Evolutionary conservation across 768 basidiomycete species (phyloP), one percentile per base, ranked within the genome.

Genomic region (Trametes meyenii): DNA sequence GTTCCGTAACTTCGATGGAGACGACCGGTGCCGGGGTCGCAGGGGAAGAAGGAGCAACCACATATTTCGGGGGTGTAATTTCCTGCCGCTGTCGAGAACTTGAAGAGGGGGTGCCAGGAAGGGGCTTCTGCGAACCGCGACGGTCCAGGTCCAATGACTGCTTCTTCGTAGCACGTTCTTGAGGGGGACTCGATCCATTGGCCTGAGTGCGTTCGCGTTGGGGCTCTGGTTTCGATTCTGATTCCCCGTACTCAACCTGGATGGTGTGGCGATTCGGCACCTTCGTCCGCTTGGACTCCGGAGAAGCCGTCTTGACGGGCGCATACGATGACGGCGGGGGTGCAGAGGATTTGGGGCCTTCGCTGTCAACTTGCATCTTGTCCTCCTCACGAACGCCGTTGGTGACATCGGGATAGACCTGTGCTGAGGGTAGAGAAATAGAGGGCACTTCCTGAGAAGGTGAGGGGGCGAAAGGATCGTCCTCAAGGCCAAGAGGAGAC

Each of bases 181-280:
- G 45, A 29, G n/a, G 42, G 39, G 60, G 14, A 12, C 43, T 36
- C 12, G 58, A 38, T 1, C 63, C 61, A 21, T 63, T 67, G 33
- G 50, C 42, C 1, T 46, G 57, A 1, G 63, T 12, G 3, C 64
- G 54, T 29, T 69, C 57, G 36, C 55, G 58, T 21, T 64, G 45
- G 4, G 64, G 58, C 35, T 66, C 58, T 13, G 48, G 61, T 44
- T 67, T 69, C 2, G 69, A 66, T n/a, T 72, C 72, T 5, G 82
- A 82, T 57, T 88, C 87, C 59, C 89, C 90, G 68, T 98, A 98
- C 75, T 99, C 97, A 61, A 98, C 90, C 73, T 98, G 97, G 49
- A 98, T 92, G 11, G 97, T 98, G 74, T 98, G 95, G 50, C 94
- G 80, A 74, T 90, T 88, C 55, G 80, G 80, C 2, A 75, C 76